Evolutionary conservation across 2,329 filamentous ascomycete species (phyloP).

Genomic region (Cryphonectria japonica): DNA sequence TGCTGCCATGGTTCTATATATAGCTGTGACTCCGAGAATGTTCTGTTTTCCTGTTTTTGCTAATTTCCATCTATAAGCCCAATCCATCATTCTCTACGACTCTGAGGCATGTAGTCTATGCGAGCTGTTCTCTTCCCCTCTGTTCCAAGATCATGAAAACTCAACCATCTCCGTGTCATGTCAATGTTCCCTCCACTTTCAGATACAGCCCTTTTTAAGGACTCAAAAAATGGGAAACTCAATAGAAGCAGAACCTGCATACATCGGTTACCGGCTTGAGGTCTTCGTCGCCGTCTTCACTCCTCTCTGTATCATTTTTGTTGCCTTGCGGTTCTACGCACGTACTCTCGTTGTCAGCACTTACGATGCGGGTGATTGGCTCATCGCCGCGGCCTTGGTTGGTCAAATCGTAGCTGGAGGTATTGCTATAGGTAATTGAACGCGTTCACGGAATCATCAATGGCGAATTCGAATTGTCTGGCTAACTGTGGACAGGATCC

Average conservation of each 20-base stretch:
- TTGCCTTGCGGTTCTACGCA: slow-evolving; percentile 7
- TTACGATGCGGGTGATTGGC: neutral
- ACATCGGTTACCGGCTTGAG: slow-evolving; percentile 1
- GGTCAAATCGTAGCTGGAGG: slow-evolving; percentile 12
- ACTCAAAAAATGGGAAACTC: neutral
- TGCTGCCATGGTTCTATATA: neutral
- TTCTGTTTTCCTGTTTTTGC: neutral
- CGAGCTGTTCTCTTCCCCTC: neutral
- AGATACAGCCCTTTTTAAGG: neutral
- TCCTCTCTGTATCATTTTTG: neutral
- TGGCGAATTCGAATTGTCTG: neutral
- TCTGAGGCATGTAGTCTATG: too few relatives aligned
- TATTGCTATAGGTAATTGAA: slow-evolving; percentile 7
- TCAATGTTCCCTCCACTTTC: neutral
- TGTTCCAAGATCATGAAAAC: neutral
- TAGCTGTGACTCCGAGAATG: neutral
- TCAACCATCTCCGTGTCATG: neutral
- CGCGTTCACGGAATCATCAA: neutral
- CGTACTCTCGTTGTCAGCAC: neutral
- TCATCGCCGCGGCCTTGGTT: neutral
- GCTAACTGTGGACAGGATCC: neutral
- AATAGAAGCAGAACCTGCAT: neutral
- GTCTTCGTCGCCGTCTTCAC: slow-evolving; percentile 5
- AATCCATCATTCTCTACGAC: too few relatives aligned
- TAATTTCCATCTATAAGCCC: too few relatives aligned